Base-by-base conservation (phyloP, 2,329 filamentous ascomycete species). In the Macrophomina tecta region DNA sequence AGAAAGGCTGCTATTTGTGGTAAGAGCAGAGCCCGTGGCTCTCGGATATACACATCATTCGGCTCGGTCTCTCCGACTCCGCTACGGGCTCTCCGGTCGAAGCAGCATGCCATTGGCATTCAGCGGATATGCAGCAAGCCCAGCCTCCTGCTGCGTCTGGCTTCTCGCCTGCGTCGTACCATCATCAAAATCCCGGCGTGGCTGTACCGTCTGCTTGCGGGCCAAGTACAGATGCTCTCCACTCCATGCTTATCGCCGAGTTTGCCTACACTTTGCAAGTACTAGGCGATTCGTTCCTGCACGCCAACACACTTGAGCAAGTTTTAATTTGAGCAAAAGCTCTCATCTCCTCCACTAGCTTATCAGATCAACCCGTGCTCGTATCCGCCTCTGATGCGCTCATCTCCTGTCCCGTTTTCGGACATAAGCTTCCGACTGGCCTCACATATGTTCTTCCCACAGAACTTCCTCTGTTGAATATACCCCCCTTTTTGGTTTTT, bases 41-140 rank as follows among this genome's bases (percentile, higher is more conserved):
- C 45, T 62, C 58, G 58, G 58, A 62, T 62, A 62, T 62, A 49
- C 12, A 8, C 42, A 23, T 23, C 7, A 32, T 23, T n/a, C 28
- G 32, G 11, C 42, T 62, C 58, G 58, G 58, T 11, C 42, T 62
- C 42, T 49, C 58, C 45, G 58, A n/a, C 55, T 32, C 55, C 40
- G 30, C 16, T 3, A 16, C 23, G 16, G 23, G 12, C 12, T 11
- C 6, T 23, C 55, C 38, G 18, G 36, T n/a, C 8, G 28, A 32
- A 7, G 5, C 38, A n/a, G 36, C 8, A 18, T 30, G 30, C 7
- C 12, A 32, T 16, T 52, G 6, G 16, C n/a, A 45, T 16, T 45
- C 42, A 5, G 42, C 38, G 23, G 16, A 9, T 28, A 36, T 1
- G n/a, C 42, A 8, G 40, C 28, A 5, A 2, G 7, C 56, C 16